phyloP scores from a whole-genome alignment of 108 stramenopile species.

The Skeletonema tropicum region DNA sequence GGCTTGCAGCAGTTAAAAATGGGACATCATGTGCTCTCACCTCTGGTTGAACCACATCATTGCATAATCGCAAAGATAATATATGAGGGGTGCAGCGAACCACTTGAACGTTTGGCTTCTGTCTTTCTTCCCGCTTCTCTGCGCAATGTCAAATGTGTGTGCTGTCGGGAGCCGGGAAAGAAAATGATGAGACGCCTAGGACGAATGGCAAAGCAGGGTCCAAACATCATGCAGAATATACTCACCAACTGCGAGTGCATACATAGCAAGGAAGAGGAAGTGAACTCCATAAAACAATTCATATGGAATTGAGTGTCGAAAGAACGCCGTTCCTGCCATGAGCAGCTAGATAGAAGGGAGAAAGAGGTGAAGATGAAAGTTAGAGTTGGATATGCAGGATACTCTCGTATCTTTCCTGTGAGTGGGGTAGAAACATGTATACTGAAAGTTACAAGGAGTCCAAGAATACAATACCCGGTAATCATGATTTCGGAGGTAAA shows the following conservation, averaged over 20 bases:
- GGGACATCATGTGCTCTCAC: neutral
- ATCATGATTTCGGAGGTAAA: slow-evolving; percentile 46
- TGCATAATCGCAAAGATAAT: slow-evolving; percentile 48
- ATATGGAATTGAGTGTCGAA: slow-evolving; percentile 48
- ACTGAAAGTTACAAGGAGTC: neutral
- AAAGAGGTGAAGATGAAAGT: neutral
- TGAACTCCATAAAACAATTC: slow-evolving; percentile 52
- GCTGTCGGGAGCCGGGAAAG: slow-evolving; percentile 34
- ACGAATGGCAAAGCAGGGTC: too few relatives aligned
- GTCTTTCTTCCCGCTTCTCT: slow-evolving; percentile 22
- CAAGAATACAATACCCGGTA: slow-evolving; percentile 49
- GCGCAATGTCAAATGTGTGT: slow-evolving; percentile 50
- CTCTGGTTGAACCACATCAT: slow-evolving; percentile 49
- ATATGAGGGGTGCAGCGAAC: slow-evolving; percentile 49
- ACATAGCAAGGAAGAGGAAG: slow-evolving; percentile 48
- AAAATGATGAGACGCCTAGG: neutral
- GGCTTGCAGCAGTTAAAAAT: neutral
- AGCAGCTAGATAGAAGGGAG: slow-evolving; percentile 14
- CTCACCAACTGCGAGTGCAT: slow-evolving; percentile 21
- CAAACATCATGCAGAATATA: neutral
- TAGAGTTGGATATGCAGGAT: too few relatives aligned
- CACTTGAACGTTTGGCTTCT: slow-evolving; percentile 58
- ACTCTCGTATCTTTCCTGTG: too few relatives aligned
- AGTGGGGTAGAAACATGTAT: too few relatives aligned
- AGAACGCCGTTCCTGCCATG: slow-evolving; percentile 40